Evolutionary conservation across 169 alveolate species (phyloP), one percentile per base, ranked within the genome.

Genomic region (Cryptosporidium sp.): DNA sequence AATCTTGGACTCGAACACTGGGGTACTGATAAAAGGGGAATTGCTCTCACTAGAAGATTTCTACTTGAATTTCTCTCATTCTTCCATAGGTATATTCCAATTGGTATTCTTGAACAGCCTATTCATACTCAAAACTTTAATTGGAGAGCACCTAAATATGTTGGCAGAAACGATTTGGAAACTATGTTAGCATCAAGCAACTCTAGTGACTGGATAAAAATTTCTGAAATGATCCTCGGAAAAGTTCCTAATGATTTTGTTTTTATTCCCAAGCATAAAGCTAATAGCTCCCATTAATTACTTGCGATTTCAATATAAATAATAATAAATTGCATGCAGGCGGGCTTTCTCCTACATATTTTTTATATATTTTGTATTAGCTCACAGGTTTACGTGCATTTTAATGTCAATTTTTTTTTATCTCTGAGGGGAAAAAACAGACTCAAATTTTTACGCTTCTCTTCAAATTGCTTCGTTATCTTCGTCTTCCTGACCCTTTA

Each of bases 1-100:
- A 73, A 85, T 39, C 92, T 70, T 75, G 97, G 96, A 0, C 92
- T 94, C 10, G 94, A 92, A 52, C 96, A 94, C 74, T 95, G 97
- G 97, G 97, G 97, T 31, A 85, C 95, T 51, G 97, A 95, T 73
- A 84, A 89, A 26, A 87, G 94, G 43, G 97, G 97, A 21, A 94
- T 95, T n/a, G 95, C 94, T 59, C 93, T 94, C 55, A 93, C 96
- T 7, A 69, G 94, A 70, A 91, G 93, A 50, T 95, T 95, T 85
- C 75, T 95, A 74, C 87, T 95, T 80, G 96, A 95, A 85, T 87
- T 93, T 80, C 93, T 94, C 59, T 87, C 93, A 80, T 94, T 94
- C 70, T 86, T 85, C 74, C 93, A 93, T 43, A 94, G 97, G 70
- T 95, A 95, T 80, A 91, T 95, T 3, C 97, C 97, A 5, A 93